Conservation (phyloP, 208 protist genomes). For the Eutreptiella sp. region DNA sequence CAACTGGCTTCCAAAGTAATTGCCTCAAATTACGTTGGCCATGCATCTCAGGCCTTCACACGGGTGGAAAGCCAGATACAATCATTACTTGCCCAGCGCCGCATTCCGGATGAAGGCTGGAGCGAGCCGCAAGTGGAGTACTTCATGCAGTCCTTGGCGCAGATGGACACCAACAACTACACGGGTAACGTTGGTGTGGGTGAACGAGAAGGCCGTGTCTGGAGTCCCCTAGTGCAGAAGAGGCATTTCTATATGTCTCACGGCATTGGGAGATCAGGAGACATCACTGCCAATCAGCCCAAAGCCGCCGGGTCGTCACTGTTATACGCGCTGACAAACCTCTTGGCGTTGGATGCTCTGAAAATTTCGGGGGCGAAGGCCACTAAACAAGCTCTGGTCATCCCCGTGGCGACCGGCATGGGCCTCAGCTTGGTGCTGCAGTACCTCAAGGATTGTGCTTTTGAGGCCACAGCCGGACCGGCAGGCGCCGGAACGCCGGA, state of each 20-base stretch:
- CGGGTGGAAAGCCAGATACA: slow-evolving; percentile 22
- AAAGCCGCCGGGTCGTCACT: slow-evolving; percentile 95
- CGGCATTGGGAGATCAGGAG: slow-evolving; percentile 89
- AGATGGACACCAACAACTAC: slow-evolving; percentile 88
- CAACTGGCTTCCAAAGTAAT: too few relatives aligned
- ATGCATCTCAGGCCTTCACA: slow-evolving; percentile 5
- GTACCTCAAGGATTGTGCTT: slow-evolving; percentile 49
- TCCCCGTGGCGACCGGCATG: slow-evolving; percentile 94
- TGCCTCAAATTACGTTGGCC: slow-evolving; percentile 25
- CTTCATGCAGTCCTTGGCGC: slow-evolving; percentile 77
- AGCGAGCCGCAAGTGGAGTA: slow-evolving; percentile 68
- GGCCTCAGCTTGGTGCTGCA: slow-evolving; percentile 69
- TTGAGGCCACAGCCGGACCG: too few relatives aligned
- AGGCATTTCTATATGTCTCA: slow-evolving; percentile 82
- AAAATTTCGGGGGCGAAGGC: slow-evolving; percentile 45
- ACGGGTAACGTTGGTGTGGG: slow-evolving; percentile 81
- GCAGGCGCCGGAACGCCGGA: background rate
- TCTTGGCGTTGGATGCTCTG: slow-evolving; percentile 71
- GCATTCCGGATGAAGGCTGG: slow-evolving; percentile 75
- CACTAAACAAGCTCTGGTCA: slow-evolving; percentile 55
- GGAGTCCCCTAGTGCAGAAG: slow-evolving; percentile 58
- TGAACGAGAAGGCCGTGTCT: slow-evolving; percentile 90
- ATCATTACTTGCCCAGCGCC: slow-evolving; percentile 67
- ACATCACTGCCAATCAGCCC: slow-evolving; percentile 86
- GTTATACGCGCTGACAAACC: slow-evolving; percentile 76